Evolutionary conservation across 2,329 filamentous ascomycete genomes (phyloP).

Genomic region (Talaromyces atroroseus): DNA sequence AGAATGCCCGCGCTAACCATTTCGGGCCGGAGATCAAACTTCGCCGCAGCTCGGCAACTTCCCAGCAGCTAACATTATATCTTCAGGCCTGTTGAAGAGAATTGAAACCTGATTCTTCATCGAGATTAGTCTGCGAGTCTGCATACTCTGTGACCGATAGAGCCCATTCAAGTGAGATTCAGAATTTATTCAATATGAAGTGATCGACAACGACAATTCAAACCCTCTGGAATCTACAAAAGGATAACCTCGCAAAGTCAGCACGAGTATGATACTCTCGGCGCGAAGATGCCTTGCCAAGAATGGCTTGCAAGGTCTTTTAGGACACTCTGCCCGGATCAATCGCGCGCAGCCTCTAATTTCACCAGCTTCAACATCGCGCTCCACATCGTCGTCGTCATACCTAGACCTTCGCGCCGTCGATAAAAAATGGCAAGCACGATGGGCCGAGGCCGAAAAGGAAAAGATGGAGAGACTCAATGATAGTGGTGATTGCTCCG

Average conservation of each 20-base stretch:
- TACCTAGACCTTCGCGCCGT: slow-evolving; percentile 42
- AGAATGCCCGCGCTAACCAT: slow-evolving; percentile 3
- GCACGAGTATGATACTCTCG: neutral
- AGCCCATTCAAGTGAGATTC: neutral
- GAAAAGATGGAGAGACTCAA: neutral
- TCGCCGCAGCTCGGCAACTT: slow-evolving; percentile 9
- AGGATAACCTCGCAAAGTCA: neutral
- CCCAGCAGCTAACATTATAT: neutral
- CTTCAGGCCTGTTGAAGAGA: neutral
- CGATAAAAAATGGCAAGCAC: slow-evolving; percentile 52
- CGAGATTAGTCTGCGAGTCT: neutral
- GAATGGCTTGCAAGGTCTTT: neutral
- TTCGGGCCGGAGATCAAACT: slow-evolving; percentile 14
- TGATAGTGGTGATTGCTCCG: neutral
- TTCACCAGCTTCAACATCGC: slow-evolving; percentile 21
- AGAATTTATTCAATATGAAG: neutral
- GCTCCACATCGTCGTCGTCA: slow-evolving; percentile 10
- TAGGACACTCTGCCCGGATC: neutral
- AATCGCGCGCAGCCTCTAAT: neutral
- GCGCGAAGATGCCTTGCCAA: neutral
- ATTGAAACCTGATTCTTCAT: neutral
- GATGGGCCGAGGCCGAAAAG: slow-evolving; percentile 36
- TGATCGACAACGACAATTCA: neutral
- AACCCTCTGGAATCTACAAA: neutral
- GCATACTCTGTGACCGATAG: neutral